phyloP scores from a whole-genome alignment of 2,329 filamentous ascomycete genomes.

The Fusarium torreyae region DNA sequence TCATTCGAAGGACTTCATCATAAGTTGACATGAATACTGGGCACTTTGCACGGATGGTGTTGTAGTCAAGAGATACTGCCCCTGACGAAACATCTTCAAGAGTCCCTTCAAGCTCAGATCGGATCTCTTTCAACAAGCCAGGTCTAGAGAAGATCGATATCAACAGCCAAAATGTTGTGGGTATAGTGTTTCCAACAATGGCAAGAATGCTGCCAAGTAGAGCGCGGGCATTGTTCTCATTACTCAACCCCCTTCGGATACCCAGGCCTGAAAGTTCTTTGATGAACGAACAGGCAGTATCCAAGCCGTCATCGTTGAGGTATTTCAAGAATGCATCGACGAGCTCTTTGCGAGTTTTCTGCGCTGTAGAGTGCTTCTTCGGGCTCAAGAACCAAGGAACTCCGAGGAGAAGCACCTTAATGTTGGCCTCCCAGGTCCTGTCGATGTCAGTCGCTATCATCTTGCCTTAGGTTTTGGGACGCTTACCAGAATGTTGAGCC shows the following conservation, averaged over 20 bases:
- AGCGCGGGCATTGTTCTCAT: constrained; percentile 43
- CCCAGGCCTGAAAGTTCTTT: constrained; percentile 30
- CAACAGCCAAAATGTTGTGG: constrained; percentile 37
- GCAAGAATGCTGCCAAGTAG: constrained; percentile 38
- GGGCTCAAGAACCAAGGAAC: constrained; percentile 42
- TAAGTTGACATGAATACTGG: constrained; percentile 38
- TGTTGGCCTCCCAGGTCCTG: constrained; percentile 40
- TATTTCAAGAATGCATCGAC: constrained; percentile 35
- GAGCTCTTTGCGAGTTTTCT: constrained; percentile 26
- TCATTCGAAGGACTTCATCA: constrained; percentile 40
- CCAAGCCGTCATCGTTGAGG: constrained; percentile 15
- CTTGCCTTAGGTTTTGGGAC: fast-evolving
- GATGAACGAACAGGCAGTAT: constrained; percentile 36
- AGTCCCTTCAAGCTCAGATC: constrained; percentile 25
- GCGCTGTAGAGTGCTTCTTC: constrained; percentile 20
- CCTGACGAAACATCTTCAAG: neutral
- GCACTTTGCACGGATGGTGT: constrained; percentile 28
- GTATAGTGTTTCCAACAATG: constrained; percentile 42
- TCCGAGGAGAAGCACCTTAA: constrained; percentile 33
- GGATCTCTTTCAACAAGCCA: constrained; percentile 13
- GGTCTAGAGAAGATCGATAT: constrained; percentile 32
- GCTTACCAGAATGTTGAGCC: constrained; percentile 34
- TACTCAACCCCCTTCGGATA: constrained; percentile 37
- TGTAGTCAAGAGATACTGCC: constrained; percentile 6
- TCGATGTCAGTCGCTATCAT: neutral